phyloP scores from a whole-genome alignment of 257 asterid species.

The Solanum infundibuliforme region DNA sequence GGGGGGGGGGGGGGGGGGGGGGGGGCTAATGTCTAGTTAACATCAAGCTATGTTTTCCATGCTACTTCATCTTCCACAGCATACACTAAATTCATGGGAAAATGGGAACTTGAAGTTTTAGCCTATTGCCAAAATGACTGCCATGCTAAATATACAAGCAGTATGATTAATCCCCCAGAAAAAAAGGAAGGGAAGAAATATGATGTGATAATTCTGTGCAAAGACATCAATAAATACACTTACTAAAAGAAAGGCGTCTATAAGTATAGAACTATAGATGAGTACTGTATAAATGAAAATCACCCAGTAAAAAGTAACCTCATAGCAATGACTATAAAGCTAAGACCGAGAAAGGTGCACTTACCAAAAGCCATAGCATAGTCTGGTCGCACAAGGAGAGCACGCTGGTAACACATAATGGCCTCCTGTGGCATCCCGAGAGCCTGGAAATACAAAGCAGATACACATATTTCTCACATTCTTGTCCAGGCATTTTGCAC shows the following conservation, averaged over 20 bases:
- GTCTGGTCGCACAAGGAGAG: constrained; percentile 89
- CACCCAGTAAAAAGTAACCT: not conserved
- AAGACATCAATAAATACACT: not conserved
- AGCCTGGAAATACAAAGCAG: constrained; percentile 71
- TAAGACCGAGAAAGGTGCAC: constrained; percentile 14
- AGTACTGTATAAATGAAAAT: not conserved
- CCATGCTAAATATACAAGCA: not conserved
- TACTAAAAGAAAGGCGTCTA: not conserved
- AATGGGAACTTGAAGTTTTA: not conserved
- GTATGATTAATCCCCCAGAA: not conserved
- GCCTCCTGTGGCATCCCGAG: constrained; percentile 95
- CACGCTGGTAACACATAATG: constrained; percentile 77
- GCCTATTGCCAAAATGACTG: not conserved
- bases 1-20: no score
- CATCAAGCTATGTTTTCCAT: not conserved
- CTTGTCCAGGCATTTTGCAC: constrained; percentile 36
- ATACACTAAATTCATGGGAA: not conserved
- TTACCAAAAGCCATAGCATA: constrained; percentile 92
- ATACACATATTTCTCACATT: constrained; percentile 35
- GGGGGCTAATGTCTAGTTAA: not conserved
- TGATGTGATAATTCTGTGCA: not conserved
- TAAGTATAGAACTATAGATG: not conserved
- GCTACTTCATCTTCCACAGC: not conserved
- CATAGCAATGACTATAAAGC: not conserved
- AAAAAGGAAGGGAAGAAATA: not conserved